Evolutionary conservation across 2,329 filamentous ascomycete genomes (phyloP).

Genomic region (Phialemonium atrogriseum): DNA sequence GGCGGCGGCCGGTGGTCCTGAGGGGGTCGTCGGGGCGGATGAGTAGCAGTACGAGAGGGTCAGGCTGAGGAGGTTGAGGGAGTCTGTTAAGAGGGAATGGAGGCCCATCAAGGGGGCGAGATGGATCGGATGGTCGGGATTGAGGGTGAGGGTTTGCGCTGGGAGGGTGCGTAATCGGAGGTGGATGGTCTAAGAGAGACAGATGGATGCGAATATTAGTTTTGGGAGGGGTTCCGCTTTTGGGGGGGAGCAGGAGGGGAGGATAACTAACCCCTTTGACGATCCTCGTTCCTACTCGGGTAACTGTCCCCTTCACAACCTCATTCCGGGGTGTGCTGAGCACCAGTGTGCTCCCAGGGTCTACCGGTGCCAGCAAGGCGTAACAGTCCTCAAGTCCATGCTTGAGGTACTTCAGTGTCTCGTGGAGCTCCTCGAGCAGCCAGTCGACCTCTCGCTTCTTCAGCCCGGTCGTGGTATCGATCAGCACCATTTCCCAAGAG

Average conservation of each 20-base stretch:
- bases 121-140: slow-evolving; percentile 41
- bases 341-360: slow-evolving; percentile 81
- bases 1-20: slow-evolving; percentile 40
- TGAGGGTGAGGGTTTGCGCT: slow-evolving; percentile 37
- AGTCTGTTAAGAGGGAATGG: slow-evolving; percentile 70
- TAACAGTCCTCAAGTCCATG: slow-evolving; percentile 81
- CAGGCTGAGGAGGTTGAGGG: slow-evolving; percentile 74
- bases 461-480: slow-evolving; percentile 14
- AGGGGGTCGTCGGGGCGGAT: neutral
- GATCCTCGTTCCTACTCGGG: slow-evolving; percentile 80
- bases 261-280: slow-evolving; percentile 68
- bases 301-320: slow-evolving; percentile 85
- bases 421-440: slow-evolving; percentile 42
- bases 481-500: slow-evolving; percentile 17
- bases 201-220: neutral
- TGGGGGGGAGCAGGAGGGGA: no score
- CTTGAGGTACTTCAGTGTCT: slow-evolving; percentile 41
- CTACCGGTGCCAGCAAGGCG: slow-evolving; percentile 72
- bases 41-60: slow-evolving; percentile 62
- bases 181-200: slow-evolving; percentile 54
- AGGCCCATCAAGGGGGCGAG: slow-evolving; percentile 65
- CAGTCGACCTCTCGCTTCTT: slow-evolving; percentile 46
- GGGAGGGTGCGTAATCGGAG: slow-evolving; percentile 66
- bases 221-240: no score
- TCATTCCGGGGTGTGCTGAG: slow-evolving; percentile 83